A percentile compares a stretch with the other conserved stretches of the same genome.
Evolutionary conservation across 202 grass and related monocot species (phyloP).

Genomic region (Eragrostis tef): DNA sequence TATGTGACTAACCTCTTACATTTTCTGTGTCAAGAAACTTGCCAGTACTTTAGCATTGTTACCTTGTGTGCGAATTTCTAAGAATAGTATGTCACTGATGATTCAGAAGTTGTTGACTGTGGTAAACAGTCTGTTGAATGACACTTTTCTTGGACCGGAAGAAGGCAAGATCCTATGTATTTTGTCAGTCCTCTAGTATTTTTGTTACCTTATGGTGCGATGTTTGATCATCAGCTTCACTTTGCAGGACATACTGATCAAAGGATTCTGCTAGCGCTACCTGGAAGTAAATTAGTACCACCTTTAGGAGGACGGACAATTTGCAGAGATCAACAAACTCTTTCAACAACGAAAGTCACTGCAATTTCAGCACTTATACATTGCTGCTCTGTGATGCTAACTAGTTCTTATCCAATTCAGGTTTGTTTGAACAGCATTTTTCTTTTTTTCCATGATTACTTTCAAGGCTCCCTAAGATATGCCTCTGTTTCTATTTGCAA

Average conservation of each 20-base stretch:
- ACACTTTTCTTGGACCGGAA: constrained; percentile 54
- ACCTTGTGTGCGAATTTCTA: constrained; percentile 51
- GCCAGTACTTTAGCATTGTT: constrained; percentile 61
- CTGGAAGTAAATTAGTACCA: constrained; percentile 50
- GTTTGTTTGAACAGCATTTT: constrained; percentile 32
- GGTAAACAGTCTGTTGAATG: constrained; percentile 59
- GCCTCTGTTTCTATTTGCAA: constrained; percentile 18
- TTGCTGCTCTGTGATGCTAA: constrained; percentile 63
- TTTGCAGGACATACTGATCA: constrained; percentile 47
- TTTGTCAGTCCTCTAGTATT: constrained; percentile 8
- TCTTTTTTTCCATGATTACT: constrained; percentile 9
- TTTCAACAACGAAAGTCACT: constrained; percentile 48
- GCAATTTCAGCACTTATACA: constrained; percentile 56
- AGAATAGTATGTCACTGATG: constrained; percentile 52
- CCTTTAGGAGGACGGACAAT: constrained; percentile 40
- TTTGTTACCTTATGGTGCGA: constrained; percentile 4
- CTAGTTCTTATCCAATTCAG: constrained; percentile 61
- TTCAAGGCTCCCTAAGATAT: background rate
- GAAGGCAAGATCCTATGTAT: constrained; percentile 39
- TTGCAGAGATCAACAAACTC: constrained; percentile 16
- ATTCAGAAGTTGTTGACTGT: constrained; percentile 62
- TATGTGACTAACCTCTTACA: constrained; percentile 6
- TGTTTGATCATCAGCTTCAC: constrained; percentile 26
- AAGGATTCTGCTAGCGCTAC: constrained; percentile 53
- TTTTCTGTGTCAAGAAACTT: constrained; percentile 54